Conservation (phyloP, 495 filamentous ascomycete genomes). For the Neurospora sp. region DNA sequence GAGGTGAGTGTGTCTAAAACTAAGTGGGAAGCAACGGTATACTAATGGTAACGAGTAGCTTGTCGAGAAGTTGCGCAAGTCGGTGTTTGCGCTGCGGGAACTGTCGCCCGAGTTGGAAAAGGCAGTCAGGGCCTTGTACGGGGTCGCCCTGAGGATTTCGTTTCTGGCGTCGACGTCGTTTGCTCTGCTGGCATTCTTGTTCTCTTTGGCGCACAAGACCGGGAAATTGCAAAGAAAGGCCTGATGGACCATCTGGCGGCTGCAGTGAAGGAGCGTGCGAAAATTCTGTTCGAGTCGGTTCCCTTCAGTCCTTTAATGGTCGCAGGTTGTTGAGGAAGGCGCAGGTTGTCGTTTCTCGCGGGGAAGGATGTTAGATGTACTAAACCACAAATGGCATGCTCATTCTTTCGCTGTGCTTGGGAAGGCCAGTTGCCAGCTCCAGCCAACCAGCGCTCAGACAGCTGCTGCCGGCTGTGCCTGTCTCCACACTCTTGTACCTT, state of each 20-base stretch:
- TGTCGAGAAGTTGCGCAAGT: conserved; percentile 44
- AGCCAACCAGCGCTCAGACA: neutral
- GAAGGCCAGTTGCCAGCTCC: neutral
- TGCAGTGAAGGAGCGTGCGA: neutral
- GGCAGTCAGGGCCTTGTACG: conserved; percentile 40
- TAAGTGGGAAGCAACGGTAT: too few relatives aligned
- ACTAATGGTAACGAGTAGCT: too few relatives aligned
- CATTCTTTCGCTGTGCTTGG: too few relatives aligned
- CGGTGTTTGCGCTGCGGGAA: conserved; percentile 39
- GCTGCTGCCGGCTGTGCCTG: neutral
- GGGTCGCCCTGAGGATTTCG: conserved; percentile 37
- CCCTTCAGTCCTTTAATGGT: too few relatives aligned
- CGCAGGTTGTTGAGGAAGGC: neutral
- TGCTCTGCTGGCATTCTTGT: conserved; percentile 23
- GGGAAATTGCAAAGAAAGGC: conserved; percentile 13
- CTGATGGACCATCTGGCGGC: too few relatives aligned
- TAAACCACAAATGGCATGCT: neutral
- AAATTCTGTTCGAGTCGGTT: neutral
- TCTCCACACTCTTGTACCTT: neutral
- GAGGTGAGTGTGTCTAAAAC: conserved; percentile 21
- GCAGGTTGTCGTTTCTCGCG: neutral
- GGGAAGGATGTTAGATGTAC: neutral
- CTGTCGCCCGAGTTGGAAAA: conserved; percentile 38
- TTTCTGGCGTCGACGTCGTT: conserved; percentile 41
- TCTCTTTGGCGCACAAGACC: conserved; percentile 20